Percentiles rank a stretch among this genome's conserved stretches.
phyloP scores from a whole-genome alignment of 2,329 filamentous ascomycete species.

The Aspergillus viridinutans region DNA sequence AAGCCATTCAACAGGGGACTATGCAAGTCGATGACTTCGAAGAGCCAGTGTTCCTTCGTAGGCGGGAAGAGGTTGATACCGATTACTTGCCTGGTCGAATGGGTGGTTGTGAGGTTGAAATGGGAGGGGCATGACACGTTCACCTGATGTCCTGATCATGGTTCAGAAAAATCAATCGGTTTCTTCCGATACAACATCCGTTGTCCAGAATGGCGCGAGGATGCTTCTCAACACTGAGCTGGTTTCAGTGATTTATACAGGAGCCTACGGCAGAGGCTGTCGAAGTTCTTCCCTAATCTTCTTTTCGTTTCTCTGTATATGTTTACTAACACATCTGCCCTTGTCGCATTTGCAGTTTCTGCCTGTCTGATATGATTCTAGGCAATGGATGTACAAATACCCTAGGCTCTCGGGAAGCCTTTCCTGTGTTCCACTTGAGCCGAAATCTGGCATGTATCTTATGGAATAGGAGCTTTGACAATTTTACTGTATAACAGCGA shows the following conservation, averaged over 20 bases:
- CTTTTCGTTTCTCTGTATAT: conserved; percentile 3
- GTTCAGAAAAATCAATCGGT: too few species aligned
- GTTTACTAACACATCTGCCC: not conserved
- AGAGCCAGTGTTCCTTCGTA: conserved; percentile 42
- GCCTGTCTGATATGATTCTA: not conserved
- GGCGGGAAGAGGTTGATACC: conserved; percentile 37
- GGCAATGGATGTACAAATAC: not conserved
- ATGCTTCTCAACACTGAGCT: not conserved
- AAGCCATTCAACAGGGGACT: conserved; percentile 2
- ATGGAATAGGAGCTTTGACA: not conserved
- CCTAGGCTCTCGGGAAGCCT: not conserved
- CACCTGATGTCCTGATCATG: not conserved
- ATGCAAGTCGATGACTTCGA: conserved; percentile 43
- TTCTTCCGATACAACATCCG: too few species aligned
- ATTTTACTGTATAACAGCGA: not conserved
- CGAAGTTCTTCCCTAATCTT: not conserved
- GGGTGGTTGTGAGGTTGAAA: conserved; percentile 20
- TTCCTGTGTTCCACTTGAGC: not conserved
- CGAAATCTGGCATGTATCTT: not conserved
- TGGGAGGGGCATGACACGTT: conserved; percentile 30
- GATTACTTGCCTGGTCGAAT: conserved; percentile 15
- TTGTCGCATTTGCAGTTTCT: not conserved
- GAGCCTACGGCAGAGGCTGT: not conserved
- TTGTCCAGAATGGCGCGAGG: not conserved
- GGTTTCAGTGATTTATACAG: not conserved